phyloP scores from a whole-genome alignment of 1,284 basidiomycete species.

The Papiliotrema terrestris region DNA sequence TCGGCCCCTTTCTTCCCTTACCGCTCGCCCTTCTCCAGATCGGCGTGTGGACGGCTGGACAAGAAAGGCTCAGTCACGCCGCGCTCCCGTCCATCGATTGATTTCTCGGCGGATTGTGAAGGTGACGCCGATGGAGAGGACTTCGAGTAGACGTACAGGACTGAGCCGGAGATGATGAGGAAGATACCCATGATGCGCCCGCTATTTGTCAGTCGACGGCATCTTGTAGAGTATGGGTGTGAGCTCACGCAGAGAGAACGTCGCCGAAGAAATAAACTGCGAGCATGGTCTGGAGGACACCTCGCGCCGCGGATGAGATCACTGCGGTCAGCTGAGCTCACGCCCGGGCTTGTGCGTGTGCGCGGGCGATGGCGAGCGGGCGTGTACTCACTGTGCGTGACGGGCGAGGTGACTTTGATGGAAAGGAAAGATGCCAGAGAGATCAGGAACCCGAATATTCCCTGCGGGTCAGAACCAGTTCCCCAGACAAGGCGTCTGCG shows the following conservation, averaged over 20 bases:
- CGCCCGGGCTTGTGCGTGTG: not conserved
- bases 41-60: not conserved
- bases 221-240: not conserved
- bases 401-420: conserved; percentile 30
- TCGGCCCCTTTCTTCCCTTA: no score
- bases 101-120: not conserved
- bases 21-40: no score
- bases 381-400: conserved; percentile 19
- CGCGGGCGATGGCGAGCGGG: not conserved
- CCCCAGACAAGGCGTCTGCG: not conserved
- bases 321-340: conserved; percentile 4
- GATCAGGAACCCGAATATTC: conserved; percentile 28
- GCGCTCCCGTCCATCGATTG: not conserved
- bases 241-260: conserved; percentile 17
- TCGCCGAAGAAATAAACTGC: conserved; percentile 22
- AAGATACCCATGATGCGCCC: conserved; percentile 26
- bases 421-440: conserved; percentile 21
- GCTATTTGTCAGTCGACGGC: conserved; percentile 2
- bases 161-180: conserved; percentile 27
- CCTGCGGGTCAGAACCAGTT: conserved; percentile 1
- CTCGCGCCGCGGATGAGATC: conserved; percentile 19
- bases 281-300: conserved; percentile 23
- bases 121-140: not conserved
- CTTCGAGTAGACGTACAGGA: conserved; percentile 32
- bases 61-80: not conserved